These are phyloP conservation scores for Cladosporium sp. DNA, from an alignment of 2,329 filamentous ascomycete genomes.

Conservation along the genomic window DNA sequence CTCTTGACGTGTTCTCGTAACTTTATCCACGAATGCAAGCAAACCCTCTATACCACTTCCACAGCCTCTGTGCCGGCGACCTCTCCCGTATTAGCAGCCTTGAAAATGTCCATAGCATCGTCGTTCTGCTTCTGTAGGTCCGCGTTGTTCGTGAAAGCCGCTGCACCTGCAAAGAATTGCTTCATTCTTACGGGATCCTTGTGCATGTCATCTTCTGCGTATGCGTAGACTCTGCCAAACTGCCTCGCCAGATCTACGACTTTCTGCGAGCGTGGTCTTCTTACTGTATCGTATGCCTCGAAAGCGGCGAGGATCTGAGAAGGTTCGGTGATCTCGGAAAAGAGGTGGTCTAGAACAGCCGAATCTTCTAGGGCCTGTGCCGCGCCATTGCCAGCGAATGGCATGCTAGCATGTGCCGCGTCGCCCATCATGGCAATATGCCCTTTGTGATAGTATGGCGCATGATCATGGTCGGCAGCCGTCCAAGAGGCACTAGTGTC, in stretches of 20 bases:
- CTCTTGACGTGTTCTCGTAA: not conserved
- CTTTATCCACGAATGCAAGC: not conserved
- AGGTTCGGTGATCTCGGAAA: conserved; percentile 24
- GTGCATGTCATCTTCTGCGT: conserved; percentile 31
- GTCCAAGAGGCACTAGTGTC: conserved; percentile 34
- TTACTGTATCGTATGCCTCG: conserved; percentile 30
- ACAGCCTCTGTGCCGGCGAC: not conserved
- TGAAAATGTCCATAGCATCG: conserved; percentile 30
- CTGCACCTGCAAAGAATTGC: conserved; percentile 33
- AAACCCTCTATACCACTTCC: conserved; percentile 8
- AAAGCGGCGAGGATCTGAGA: conserved; percentile 29
- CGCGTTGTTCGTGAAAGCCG: conserved; percentile 35
- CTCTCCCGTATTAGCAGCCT: not conserved
- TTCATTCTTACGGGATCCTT: conserved; percentile 34
- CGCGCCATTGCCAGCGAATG: conserved; percentile 41
- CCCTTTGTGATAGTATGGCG: conserved; percentile 35
- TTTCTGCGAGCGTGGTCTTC: conserved; percentile 33
- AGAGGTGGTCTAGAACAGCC: conserved; percentile 36
- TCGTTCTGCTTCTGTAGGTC: conserved; percentile 35
- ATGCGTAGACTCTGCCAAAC: conserved; percentile 35
- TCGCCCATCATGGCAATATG: conserved; percentile 40
- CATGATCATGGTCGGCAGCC: conserved; percentile 36
- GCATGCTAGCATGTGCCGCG: conserved; percentile 42
- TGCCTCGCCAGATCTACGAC: conserved; percentile 35
- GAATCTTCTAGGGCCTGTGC: conserved; percentile 43